A percentile compares a stretch with the other conserved stretches of the same genome.
phyloP scores from a whole-genome alignment of 73 alveolate species.

The Symbiodinium pilosum region DNA sequence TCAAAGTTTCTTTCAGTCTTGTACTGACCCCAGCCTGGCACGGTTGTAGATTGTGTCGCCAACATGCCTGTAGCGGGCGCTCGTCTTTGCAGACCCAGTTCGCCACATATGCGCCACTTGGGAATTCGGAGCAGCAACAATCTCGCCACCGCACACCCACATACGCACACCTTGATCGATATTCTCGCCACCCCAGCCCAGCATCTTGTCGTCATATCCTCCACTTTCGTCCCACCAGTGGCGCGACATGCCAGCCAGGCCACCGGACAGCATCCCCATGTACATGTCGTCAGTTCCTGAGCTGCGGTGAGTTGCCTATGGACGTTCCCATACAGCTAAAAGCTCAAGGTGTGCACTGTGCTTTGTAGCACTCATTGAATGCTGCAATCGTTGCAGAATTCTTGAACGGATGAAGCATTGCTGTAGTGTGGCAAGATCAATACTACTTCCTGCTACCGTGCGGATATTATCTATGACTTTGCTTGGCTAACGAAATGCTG shows the following conservation, averaged over 20 bases:
- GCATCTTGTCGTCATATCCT: conserved; percentile 64
- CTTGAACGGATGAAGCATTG: too few species aligned
- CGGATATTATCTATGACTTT: background rate
- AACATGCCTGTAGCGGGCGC: conserved; percentile 82
- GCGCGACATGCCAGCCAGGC: conserved; percentile 88
- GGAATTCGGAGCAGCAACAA: conserved; percentile 63
- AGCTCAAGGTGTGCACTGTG: too few species aligned
- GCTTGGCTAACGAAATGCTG: background rate
- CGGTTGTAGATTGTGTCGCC: conserved; percentile 92
- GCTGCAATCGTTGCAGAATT: too few species aligned
- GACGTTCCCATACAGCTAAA: too few species aligned
- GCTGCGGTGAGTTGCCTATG: too few species aligned
- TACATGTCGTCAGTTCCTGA: conserved; percentile 94
- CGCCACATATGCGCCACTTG: conserved; percentile 95
- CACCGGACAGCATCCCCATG: conserved; percentile 95
- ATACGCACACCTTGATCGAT: conserved; percentile 79
- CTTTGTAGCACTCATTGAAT: too few species aligned
- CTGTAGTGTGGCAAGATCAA: too few species aligned
- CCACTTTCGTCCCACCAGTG: conserved; percentile 94
- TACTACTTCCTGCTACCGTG: background rate
- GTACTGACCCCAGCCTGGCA: too few species aligned
- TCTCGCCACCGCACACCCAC: conserved; percentile 95
- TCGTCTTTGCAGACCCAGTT: conserved; percentile 42
- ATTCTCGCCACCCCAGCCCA: conserved; percentile 95
- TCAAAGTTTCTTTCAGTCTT: too few species aligned